Conservation (phyloP, 768 basidiomycete species). For the Daedaleopsis nitida region DNA sequence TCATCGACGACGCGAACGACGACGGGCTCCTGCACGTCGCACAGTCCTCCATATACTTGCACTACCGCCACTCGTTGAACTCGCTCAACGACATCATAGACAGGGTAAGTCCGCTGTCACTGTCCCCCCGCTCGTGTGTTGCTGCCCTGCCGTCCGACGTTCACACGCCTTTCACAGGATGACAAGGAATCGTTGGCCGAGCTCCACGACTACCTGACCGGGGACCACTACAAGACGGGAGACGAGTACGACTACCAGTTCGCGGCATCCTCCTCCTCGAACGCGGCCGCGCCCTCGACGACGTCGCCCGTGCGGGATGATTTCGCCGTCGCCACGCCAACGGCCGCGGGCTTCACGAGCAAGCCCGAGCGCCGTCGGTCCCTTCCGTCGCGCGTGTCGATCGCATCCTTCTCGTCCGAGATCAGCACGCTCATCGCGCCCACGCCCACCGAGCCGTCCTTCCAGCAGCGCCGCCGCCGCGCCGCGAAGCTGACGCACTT, state of each 20-base stretch:
- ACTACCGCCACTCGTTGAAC: slow-evolving; percentile 79
- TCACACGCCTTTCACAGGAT: slow-evolving; percentile 48
- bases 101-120: slow-evolving; percentile 49
- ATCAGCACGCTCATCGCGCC: slow-evolving; percentile 42
- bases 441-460: slow-evolving; percentile 41
- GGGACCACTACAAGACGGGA: slow-evolving; percentile 26
- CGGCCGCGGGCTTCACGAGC: slow-evolving; percentile 28
- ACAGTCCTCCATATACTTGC: slow-evolving; percentile 61
- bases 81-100: slow-evolving; percentile 83
- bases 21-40: slow-evolving; percentile 20
- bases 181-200: slow-evolving; percentile 74
- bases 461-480: slow-evolving; percentile 70
- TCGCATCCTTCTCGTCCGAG: slow-evolving; percentile 60
- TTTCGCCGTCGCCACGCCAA: slow-evolving; percentile 11
- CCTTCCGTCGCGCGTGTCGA: slow-evolving; percentile 64
- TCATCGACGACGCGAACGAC: slow-evolving; percentile 39
- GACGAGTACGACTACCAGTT: slow-evolving; percentile 13
- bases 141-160: slow-evolving; percentile 1
- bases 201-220: slow-evolving; percentile 68
- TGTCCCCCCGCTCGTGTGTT: not conserved
- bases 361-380: slow-evolving; percentile 67
- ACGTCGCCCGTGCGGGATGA: slow-evolving; percentile 8
- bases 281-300: not conserved
- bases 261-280: not conserved
- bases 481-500: slow-evolving; percentile 87